Evolutionary conservation across 805 yeast genomes (phyloP), one percentile per base, ranked within the genome.

Genomic region (Nakazawaea pomicola): DNA sequence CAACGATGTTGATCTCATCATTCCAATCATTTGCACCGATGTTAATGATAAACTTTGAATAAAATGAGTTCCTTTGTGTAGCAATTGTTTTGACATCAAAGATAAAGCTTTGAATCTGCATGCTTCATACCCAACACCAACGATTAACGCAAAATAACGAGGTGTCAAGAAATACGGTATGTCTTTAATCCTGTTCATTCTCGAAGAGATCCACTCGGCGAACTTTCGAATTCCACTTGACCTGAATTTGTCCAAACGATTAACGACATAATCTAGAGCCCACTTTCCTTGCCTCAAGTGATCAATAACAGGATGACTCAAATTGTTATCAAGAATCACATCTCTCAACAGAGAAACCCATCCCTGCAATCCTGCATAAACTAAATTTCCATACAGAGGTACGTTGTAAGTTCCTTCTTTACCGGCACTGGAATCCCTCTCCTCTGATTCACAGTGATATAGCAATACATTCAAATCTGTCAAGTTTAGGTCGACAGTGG

Each of bases 331-430:
- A 55, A 70, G 67, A 18, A 89, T 80, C 2, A 88, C 73, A 21
- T 66, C 57, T 43, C 76, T 71, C 49, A 91, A 60, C 1, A 79
- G 81, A 0, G 87, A 68, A 34, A 80, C 75, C 95, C 96, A 91
- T 1, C 99, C 98, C 59, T 88, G 95, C 17, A 93, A 64, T 9
- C 99, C 99, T 30, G 96, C 90, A 60, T 87, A 91, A 0, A 79
- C 83, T 34, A 90, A 64, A 12, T 67, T 65, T 0, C 97, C 97
- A 58, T 72, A 65, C 23, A 72, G 67, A 1, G 98, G 97, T 35
- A 91, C 69, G 36, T 62, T 58, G 61, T 93, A 91, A 0, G 75
- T 75, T 8, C 96, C 96, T 33, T 73, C 80, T 7, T 59, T 51
- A 5, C 95, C 95, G 17, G 62, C 72, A 49, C 90, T 77, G 10